Evolutionary conservation across 2,329 filamentous ascomycete species (phyloP), one percentile per base, ranked within the genome.

Genomic region (Fusarium sp.): DNA sequence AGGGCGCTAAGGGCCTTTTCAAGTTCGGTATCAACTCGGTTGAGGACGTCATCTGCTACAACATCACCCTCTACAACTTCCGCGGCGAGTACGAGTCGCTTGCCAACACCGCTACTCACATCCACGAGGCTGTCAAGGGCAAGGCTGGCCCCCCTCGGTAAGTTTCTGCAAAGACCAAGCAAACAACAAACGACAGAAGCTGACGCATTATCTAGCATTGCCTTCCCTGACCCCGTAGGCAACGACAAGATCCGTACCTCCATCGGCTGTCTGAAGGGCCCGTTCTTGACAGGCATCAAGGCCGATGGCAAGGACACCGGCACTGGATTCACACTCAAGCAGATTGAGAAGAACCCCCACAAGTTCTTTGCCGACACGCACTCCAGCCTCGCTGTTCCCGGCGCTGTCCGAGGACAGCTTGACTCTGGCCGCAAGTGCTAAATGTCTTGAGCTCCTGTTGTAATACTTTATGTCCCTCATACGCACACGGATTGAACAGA

Each of bases 311-410:
- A 72, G 32, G 74, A 77, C 42, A 73, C 70, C n/a, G 75, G 73
- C 21, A 59, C 62, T 14, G 79, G 78, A 4, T 85, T 85, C 72
- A 75, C 75, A 17, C 77, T 86, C 36, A 66, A 67, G 35, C 72
- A 81, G 73, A 84, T 85, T 45, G 80, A 84, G 71, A 71, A 72
- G 31, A 78, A 84, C 66, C 82, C 83, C 0, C 57, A 63, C 6
- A 75, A 65, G 11, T 85, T 84, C 77, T 84, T 84, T 67, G 76
- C 80, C 33, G 83, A 85, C 65, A 75, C 79, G 2, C 83, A 85
- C 72, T 82, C 82, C 6, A 77, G 70, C 60, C 68, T 76, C 23
- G 82, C 78, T 31, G 71, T 80, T 8, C 76, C 80, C 27, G 83
- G 83, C 55, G 83, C 81, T 46, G 77, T 82, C 31, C 75, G 83